Evolutionary conservation across 108 stramenopile genomes (phyloP), one percentile per base, ranked within the genome.

Genomic region (Nitzschia inconspicua): DNA sequence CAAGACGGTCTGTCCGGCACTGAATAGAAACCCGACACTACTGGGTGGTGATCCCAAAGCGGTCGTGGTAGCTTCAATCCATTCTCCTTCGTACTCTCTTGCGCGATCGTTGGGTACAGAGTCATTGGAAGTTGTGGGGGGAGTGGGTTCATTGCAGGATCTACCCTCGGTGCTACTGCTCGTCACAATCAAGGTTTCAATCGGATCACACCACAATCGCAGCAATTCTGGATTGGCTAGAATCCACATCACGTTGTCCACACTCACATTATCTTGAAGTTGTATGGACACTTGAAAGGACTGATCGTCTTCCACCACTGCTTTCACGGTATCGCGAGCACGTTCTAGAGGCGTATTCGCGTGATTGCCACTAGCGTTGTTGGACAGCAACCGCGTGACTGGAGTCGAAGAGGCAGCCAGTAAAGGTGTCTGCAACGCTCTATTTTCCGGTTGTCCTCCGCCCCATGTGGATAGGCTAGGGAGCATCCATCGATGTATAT

Each of bases 1-100:
- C 10, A 36, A 48, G 6, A 77, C 2, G 7, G 34, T 32, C 32
- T 54, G 65, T 24, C 65, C 60, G 9, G 35, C 14, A 8, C 31
- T 11, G 52, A 66, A 62, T n/a, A 78, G 20, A 20, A 11, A 59
- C 27, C 56, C 63, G n/a, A 60, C 28, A 48, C 40, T 44, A 22
- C 51, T 20, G 3, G 73, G 56, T 9, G 87, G 84, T 5, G 71
- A 62, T 44, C 60, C 47, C 39, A 88, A 47, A 0, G 60, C 44
- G 1, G 87, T 57, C 0, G 87, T 77, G 8, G 77, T 76, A 22
- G 82, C 80, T 58, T 85, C 84, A 47, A 88, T 77, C 87, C 87
- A 88, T 76, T 88, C 79, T 18, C 82, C 87, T 54, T 88, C 84
- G 56, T 86, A 80, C 54, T 77, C 68, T 20, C 67, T 57, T 27